Percentiles rank a stretch among this genome's conserved stretches.
Conservation (phyloP, 2,329 filamentous ascomycete species). For the Chaetomiaceae sp. region DNA sequence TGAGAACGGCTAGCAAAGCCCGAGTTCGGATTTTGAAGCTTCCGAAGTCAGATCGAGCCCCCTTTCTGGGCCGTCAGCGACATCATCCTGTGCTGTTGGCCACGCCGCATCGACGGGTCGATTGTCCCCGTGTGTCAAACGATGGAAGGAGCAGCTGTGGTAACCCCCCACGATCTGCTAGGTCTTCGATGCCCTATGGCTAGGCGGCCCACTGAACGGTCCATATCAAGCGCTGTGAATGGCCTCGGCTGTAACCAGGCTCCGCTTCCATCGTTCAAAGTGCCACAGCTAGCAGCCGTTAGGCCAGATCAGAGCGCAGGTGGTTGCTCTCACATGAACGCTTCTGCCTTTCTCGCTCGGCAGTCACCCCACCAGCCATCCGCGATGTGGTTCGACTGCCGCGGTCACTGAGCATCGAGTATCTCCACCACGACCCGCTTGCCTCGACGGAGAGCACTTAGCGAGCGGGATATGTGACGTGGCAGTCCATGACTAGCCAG, state of each 20-base stretch:
- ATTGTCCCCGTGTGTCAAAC: background rate
- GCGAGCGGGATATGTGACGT: conserved; percentile 20
- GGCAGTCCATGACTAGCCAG: conserved; percentile 22
- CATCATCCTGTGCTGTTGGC: background rate
- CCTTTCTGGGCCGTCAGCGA: background rate
- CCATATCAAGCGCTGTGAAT: background rate
- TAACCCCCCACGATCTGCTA: background rate
- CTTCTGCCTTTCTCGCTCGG: conserved; percentile 9
- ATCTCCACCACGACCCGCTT: conserved; percentile 13
- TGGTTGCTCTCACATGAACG: conserved; percentile 24
- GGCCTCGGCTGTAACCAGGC: conserved; percentile 14
- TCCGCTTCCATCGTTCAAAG: conserved; percentile 8
- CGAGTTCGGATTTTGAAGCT: too few species aligned
- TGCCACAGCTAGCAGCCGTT: conserved; percentile 4
- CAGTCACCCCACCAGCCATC: conserved; percentile 8
- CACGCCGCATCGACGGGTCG: background rate
- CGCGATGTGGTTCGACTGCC: conserved; percentile 5
- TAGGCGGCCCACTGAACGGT: background rate
- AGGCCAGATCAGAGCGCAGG: conserved; percentile 17
- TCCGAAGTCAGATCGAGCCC: too few species aligned
- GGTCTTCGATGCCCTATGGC: background rate
- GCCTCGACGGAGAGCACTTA: conserved; percentile 10
- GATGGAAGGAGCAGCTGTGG: background rate
- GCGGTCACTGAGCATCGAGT: background rate
- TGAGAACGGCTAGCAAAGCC: too few species aligned